Evolutionary conservation across 208 protist species (phyloP).

Genomic region (Crithidia fasciculata): DNA sequence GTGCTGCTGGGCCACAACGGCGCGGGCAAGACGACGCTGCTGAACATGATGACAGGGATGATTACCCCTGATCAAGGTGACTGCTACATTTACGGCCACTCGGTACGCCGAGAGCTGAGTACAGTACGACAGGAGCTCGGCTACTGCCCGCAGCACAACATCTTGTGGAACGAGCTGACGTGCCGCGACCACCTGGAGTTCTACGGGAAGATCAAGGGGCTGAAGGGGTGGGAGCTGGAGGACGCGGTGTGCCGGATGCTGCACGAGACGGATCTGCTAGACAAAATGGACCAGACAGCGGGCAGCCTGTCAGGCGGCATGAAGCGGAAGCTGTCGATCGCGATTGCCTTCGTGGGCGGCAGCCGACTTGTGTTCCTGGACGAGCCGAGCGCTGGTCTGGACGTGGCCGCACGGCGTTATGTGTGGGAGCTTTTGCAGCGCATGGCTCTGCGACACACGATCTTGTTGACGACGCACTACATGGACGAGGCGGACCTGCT

Average conservation of each 20-base stretch:
- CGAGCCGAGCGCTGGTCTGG: conserved; percentile 90
- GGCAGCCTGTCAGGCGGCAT: conserved; percentile 73
- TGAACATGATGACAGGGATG: conserved; percentile 84
- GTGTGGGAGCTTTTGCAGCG: conserved; percentile 72
- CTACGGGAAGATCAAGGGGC: conserved; percentile 89
- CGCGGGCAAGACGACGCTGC: conserved; percentile 83
- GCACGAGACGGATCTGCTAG: conserved; percentile 52
- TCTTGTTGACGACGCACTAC: neutral
- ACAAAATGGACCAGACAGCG: conserved; percentile 51
- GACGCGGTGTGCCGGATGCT: conserved; percentile 46
- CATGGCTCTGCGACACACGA: conserved; percentile 36
- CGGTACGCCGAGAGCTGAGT: conserved; percentile 54
- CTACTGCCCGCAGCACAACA: conserved; percentile 55
- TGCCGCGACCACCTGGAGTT: conserved; percentile 90
- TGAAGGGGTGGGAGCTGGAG: conserved; percentile 43
- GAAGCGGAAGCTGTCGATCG: conserved; percentile 86
- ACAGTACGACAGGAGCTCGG: conserved; percentile 76
- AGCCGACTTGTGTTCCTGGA: conserved; percentile 85
- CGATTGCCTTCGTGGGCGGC: conserved; percentile 81
- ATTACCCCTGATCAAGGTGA: conserved; percentile 57
- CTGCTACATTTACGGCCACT: conserved; percentile 71
- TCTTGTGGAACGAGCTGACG: conserved; percentile 80
- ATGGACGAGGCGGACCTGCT: neutral
- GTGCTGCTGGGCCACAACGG: conserved; percentile 87
- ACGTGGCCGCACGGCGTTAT: conserved; percentile 68